Evolutionary conservation across 2,329 filamentous ascomycete genomes (phyloP).

Genomic region (Cordyceps cateniannulata): DNA sequence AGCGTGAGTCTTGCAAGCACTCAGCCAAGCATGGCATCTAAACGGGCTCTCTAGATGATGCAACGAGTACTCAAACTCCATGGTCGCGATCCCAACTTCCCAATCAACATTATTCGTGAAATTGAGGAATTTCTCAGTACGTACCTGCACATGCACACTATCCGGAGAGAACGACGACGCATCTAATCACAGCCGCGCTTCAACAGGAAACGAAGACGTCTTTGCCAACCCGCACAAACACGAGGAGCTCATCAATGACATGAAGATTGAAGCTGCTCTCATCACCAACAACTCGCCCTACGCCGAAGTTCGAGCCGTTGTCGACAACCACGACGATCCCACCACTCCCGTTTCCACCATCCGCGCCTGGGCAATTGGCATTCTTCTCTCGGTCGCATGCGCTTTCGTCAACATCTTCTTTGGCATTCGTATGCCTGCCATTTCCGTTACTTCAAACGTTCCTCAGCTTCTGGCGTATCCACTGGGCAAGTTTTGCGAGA

Average conservation of each 20-base stretch:
- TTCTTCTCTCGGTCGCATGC: conserved; percentile 27
- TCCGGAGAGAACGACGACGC: neutral
- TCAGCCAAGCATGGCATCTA: neutral
- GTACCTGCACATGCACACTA: conserved; percentile 9
- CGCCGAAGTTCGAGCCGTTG: conserved; percentile 38
- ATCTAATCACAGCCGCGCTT: neutral
- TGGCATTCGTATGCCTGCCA: conserved; percentile 34
- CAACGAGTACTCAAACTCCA: conserved; percentile 28
- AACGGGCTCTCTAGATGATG: conserved; percentile 24
- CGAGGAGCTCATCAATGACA: conserved; percentile 22
- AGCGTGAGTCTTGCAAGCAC: conserved; percentile 19
- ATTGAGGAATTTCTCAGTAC: conserved; percentile 31
- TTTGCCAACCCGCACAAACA: conserved; percentile 22
- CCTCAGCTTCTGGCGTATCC: conserved; percentile 35
- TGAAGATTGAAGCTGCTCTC: conserved; percentile 27
- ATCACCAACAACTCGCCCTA: conserved; percentile 31
- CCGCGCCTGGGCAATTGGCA: conserved; percentile 32
- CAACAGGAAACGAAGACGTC: conserved; percentile 10
- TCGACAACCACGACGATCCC: conserved; percentile 36
- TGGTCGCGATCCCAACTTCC: conserved; percentile 32
- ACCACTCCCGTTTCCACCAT: conserved; percentile 35
- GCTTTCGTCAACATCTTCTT: conserved; percentile 32
- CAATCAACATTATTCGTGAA: conserved; percentile 26
- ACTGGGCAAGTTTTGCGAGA: conserved; percentile 28
- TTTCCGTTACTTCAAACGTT: conserved; percentile 33